phyloP scores from a whole-genome alignment of 139 green algal genomes.

The Chlorella sp. region DNA sequence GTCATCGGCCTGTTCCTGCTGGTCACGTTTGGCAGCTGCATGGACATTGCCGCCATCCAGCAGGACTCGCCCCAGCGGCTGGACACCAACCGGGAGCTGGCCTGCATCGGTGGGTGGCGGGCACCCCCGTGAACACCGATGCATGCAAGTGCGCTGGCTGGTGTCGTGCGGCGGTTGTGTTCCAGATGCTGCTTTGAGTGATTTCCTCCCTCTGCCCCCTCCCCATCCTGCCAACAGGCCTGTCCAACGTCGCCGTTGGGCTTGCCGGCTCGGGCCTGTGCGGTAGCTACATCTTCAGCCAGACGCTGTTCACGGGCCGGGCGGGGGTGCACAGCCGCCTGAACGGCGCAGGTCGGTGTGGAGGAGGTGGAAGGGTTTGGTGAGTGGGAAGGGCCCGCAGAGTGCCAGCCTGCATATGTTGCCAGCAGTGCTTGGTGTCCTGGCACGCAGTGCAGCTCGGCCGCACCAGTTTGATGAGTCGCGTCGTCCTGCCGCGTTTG shows the following conservation, averaged over 20 bases:
- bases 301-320: conserved; percentile 68
- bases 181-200: too few relatives aligned
- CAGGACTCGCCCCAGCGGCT: conserved; percentile 61
- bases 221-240: conserved; percentile 30
- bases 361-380: too few relatives aligned
- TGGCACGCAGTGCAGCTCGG: background rate
- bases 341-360: conserved; percentile 48
- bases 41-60: conserved; percentile 73
- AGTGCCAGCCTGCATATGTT: too few relatives aligned
- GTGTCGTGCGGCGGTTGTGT: background rate
- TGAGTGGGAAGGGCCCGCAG: too few relatives aligned
- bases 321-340: conserved; percentile 44
- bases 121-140: too few relatives aligned
- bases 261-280: conserved; percentile 70
- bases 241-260: conserved; percentile 69
- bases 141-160: too few relatives aligned
- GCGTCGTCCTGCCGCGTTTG: background rate
- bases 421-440: too few relatives aligned
- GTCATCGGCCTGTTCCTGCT: conserved; percentile 72
- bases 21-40: conserved; percentile 77
- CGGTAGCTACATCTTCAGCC: conserved; percentile 51
- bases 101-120: conserved; percentile 48
- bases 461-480: background rate
- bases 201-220: background rate
- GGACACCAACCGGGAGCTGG: conserved; percentile 77